Percentiles rank a stretch among this genome's conserved stretches.
Conservation (phyloP, 805 yeast species). For the Schwanniomyces yamadae region DNA sequence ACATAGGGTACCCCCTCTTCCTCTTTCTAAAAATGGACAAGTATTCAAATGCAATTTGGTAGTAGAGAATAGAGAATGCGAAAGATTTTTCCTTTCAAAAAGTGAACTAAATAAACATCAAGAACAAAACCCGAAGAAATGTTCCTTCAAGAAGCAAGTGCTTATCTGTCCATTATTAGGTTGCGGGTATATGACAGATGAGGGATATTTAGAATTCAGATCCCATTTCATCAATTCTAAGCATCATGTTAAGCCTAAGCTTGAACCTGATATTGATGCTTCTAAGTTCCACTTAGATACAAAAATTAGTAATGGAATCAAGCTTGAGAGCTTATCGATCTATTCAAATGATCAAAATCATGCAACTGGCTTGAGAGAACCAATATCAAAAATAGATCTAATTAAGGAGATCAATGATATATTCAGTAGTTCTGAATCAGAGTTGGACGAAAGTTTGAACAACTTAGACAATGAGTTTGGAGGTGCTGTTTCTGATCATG, state of each 20-base stretch:
- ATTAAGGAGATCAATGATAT: conserved; percentile 6
- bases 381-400: conserved; percentile 1
- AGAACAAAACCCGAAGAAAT: conserved; percentile 12
- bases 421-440: conserved; percentile 6
- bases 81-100: conserved; percentile 14
- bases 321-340: no score
- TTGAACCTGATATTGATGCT: neutral
- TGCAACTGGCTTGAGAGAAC: no score
- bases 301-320: neutral
- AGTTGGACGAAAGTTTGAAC: neutral
- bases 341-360: no score
- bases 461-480: no score
- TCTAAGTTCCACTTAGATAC: neutral
- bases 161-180: conserved; percentile 40
- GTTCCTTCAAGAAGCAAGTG: conserved; percentile 32
- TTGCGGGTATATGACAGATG: conserved; percentile 39
- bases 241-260: conserved; percentile 15
- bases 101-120: conserved; percentile 20
- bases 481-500: no score
- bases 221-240: conserved; percentile 21
- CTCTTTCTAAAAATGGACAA: conserved; percentile 17
- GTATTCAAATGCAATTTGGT: conserved; percentile 16
- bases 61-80: conserved; percentile 12
- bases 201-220: conserved; percentile 29
- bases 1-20: conserved; percentile 21